phyloP scores from a whole-genome alignment of 257 asterid genomes.

The Nicotiana benthamiana region DNA sequence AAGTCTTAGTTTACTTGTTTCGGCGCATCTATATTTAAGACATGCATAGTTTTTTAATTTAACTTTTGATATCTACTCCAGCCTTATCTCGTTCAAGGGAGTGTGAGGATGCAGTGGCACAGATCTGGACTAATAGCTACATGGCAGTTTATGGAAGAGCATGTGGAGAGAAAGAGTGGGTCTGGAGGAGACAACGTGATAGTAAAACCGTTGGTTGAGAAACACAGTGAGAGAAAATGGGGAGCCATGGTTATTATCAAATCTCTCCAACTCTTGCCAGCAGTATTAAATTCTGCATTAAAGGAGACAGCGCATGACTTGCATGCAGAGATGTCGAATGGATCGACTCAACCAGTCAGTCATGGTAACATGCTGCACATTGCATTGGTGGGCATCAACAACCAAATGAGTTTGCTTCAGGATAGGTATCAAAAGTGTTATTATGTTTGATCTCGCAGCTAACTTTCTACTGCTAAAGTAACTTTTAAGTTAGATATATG shows the following conservation, averaged over 20 bases:
- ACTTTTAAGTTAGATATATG: neutral
- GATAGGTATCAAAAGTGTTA: conserved; percentile 55
- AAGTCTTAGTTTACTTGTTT: neutral
- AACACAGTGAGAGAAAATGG: conserved; percentile 66
- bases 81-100: conserved; percentile 95
- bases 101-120: conserved; percentile 99
- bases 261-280: conserved; percentile 86
- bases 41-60: conserved; percentile 9
- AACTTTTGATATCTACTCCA: conserved; percentile 28
- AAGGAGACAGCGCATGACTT: conserved; percentile 65
- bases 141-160: conserved; percentile 89
- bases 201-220: conserved; percentile 37
- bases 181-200: conserved; percentile 33
- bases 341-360: conserved; percentile 26
- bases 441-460: neutral
- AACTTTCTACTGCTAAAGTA: neutral
- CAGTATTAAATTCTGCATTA: conserved; percentile 68
- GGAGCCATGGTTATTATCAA: conserved; percentile 95
- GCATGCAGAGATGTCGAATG: conserved; percentile 27
- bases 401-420: conserved; percentile 93
- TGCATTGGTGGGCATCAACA: conserved; percentile 91
- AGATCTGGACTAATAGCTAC: conserved; percentile 97
- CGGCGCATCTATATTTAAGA: neutral
- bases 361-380: conserved; percentile 91
- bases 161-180: conserved; percentile 42